Base-by-base conservation (phyloP, 2,329 filamentous ascomycete genomes). In the Magnaporthiopsis incrustans region DNA sequence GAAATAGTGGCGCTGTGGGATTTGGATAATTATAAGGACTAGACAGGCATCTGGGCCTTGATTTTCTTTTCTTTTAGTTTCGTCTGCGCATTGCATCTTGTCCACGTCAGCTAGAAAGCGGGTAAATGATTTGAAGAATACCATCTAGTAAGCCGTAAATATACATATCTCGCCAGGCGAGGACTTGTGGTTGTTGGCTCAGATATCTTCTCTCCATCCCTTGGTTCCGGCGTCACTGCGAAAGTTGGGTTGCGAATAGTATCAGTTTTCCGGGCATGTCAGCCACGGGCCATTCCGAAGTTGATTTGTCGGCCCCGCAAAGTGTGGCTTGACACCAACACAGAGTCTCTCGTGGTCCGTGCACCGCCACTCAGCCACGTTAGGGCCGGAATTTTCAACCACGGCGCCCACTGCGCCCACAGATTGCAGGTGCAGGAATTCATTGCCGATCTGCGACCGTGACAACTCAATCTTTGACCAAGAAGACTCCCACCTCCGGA, bases 1-100 rank as follows among this genome's bases (percentile, higher is more conserved):
- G 32, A 76, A 74, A 53, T 53, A 53, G 22, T 3, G 44, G n/a
- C 22, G 14, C n/a, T 6, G 11, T 25, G 44, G 18, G 22, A 6
- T 53, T 53, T 22, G 44, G 22, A 11, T 25, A 53, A 10, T 22
- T 25, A 25, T 6, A 25, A 3, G 22, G 7, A 6, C 18, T 53
- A n/a, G 44, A 18, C 1, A 25, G 18, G 6, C n/a, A 25, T 50
- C 44, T 25, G 44, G 38, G 18, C 8, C 44, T n/a, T 53, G 22
- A 2, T 53, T 53, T 53, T 25, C 18, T 53, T 25, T n/a, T 53
- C 22, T 11, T 53, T 2, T 25, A 22, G 7, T 25, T 53, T 25
- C 8, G 7, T 10, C 44, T 53, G 22, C n/a, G n/a, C 44, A 10
- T 53, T 53, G n/a, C 44, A 22, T 53, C 15, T 53, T 50, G 22